phyloP scores from a whole-genome alignment of 2,329 filamentous ascomycete species.

The Alternaria alternata region DNA sequence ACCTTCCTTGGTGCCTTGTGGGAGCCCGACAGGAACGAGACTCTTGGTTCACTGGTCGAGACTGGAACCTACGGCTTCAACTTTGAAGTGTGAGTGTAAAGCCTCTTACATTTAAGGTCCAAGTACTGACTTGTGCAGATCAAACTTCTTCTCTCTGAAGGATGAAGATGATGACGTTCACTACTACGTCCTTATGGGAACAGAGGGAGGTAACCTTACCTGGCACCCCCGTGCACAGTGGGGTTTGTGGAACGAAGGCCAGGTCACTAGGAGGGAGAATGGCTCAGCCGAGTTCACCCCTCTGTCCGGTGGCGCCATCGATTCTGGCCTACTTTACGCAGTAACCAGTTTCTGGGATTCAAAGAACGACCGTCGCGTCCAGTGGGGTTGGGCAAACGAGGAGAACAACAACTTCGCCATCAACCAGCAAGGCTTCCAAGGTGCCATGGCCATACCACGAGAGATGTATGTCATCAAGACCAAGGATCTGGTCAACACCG shows the following conservation, averaged over 20 bases:
- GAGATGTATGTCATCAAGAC: slow-evolving; percentile 59
- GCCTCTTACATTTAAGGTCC: neutral
- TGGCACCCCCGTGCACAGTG: slow-evolving; percentile 53
- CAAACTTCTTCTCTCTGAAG: slow-evolving; percentile 56
- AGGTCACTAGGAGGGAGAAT: slow-evolving; percentile 53
- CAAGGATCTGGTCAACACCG: slow-evolving; percentile 47
- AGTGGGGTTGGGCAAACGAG: slow-evolving; percentile 58
- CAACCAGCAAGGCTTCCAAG: slow-evolving; percentile 56
- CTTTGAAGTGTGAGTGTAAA: slow-evolving; percentile 53
- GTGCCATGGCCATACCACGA: slow-evolving; percentile 54
- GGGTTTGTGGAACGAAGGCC: slow-evolving; percentile 58
- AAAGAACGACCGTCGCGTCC: slow-evolving; percentile 58
- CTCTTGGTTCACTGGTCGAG: slow-evolving; percentile 52
- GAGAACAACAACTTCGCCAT: slow-evolving; percentile 54
- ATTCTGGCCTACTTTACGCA: slow-evolving; percentile 57
- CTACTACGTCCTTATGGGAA: slow-evolving; percentile 55
- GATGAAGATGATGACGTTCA: slow-evolving; percentile 55
- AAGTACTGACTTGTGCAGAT: slow-evolving; percentile 30
- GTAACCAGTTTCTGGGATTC: slow-evolving; percentile 58
- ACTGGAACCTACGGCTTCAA: slow-evolving; percentile 59
- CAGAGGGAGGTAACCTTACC: slow-evolving; percentile 56
- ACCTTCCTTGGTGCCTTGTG: slow-evolving; percentile 58
- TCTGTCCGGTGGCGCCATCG: slow-evolving; percentile 54
- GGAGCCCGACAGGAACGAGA: slow-evolving; percentile 54
- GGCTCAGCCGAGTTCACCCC: slow-evolving; percentile 56